phyloP scores from a whole-genome alignment of 1,284 basidiomycete genomes.

The Austroboletus sp. region DNA sequence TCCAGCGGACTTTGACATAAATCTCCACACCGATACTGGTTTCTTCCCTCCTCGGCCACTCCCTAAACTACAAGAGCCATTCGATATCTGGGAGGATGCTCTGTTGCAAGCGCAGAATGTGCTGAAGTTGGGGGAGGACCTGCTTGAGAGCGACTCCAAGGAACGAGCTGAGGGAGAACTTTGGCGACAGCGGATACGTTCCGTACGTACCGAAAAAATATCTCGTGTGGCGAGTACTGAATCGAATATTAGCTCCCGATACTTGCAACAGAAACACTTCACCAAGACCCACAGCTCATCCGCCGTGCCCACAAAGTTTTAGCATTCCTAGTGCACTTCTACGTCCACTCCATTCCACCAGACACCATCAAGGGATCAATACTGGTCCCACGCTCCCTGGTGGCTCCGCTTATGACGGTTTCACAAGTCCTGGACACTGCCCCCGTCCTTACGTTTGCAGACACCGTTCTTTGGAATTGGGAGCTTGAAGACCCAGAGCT shows the following conservation, averaged over 20 bases:
- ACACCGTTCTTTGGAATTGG: conserved; percentile 95
- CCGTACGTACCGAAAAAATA: conserved; percentile 42
- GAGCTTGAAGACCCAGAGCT: conserved; percentile 50
- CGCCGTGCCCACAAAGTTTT: conserved; percentile 87
- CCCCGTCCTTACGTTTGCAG: conserved; percentile 91
- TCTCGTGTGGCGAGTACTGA: conserved; percentile 12
- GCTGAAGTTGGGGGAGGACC: conserved; percentile 59
- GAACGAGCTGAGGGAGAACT: conserved; percentile 48
- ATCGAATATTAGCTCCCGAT: conserved; percentile 55
- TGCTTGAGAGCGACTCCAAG: conserved; percentile 41
- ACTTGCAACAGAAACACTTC: conserved; percentile 51
- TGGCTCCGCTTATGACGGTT: conserved; percentile 74
- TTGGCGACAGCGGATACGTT: conserved; percentile 64
- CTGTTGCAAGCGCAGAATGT: conserved; percentile 50
- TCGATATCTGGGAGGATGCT: conserved; percentile 69
- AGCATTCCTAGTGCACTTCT: conserved; percentile 84
- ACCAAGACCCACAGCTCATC: conserved; percentile 50
- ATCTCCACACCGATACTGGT: conserved; percentile 73
- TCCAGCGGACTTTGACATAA: conserved; percentile 62
- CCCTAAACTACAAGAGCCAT: conserved; percentile 49
- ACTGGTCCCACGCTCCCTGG: conserved; percentile 67
- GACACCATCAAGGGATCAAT: conserved; percentile 37
- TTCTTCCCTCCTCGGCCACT: conserved; percentile 78
- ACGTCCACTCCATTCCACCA: conserved; percentile 71
- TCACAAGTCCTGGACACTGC: conserved; percentile 78